Base-by-base conservation (phyloP, 2,329 filamentous ascomycete species). In the Pseudocercospora eumusae region DNA sequence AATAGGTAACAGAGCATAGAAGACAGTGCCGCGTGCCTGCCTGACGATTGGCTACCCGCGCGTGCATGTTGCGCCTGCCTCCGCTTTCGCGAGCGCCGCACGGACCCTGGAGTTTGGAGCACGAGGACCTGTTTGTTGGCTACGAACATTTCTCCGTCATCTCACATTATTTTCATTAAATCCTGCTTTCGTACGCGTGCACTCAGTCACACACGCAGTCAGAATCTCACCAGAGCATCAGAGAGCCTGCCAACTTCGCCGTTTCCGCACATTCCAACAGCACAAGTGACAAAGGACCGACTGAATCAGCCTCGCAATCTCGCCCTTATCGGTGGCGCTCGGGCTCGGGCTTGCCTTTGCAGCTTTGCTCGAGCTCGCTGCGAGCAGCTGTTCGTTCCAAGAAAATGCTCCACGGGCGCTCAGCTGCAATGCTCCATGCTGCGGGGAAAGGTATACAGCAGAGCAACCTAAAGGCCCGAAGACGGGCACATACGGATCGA, bases 361-460 rank as follows among this genome's bases (percentile, higher is more conserved):
- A n/a, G 6, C 40, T 42, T 42, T n/a, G n/a, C 50, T 54, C 50
- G 50, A 40, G 28, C 52, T 54, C 27, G 15, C 52, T 54, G 52
- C 52, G 31, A 54, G 52, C 52, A 54, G 52, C 52, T 54, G 52
- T 54, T 54, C 52, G 52, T 54, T 7, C 52, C 52, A 54, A 15
- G 40, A 15, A 33, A 31, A 54, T 54, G 50, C 50, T 54, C 50
- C 45, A 50, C 45, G 23, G 45, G 23, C 21, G 45, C 45, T 49
- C 25, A 21, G 45, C 45, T 21, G 45, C 15, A n/a, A 13, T 20
- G 44, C 20, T 52, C 18, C 21, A 18, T 15, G 23, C 18, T 52
- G 20, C 50, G 50, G 50, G 50, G 50, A 54, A 54, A 31, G 25
- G 33, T n/a, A n/a, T n/a, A 25, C 13, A 20, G 50, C 50, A 36